A percentile compares a stretch with the other conserved stretches of the same genome.
phyloP scores from a whole-genome alignment of 306 rosid species.

The Neltuma alba region DNA sequence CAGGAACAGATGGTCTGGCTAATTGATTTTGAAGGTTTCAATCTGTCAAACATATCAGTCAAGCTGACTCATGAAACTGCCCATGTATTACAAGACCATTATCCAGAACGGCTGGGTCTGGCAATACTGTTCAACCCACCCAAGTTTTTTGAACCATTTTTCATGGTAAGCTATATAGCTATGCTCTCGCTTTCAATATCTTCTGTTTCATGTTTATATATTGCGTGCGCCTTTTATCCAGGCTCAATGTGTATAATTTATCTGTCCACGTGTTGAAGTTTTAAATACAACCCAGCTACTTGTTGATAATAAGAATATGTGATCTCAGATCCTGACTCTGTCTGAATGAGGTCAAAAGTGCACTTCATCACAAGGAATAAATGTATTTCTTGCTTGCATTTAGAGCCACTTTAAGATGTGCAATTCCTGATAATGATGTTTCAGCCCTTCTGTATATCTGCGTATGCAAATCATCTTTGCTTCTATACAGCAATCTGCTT shows the following conservation, averaged over 20 bases:
- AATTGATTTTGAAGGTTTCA: slow-evolving; percentile 83
- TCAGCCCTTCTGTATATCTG: background rate
- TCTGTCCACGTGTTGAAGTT: background rate
- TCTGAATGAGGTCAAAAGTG: background rate
- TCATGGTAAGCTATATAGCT: slow-evolving; percentile 49
- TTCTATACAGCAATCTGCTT: background rate
- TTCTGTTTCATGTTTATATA: slow-evolving; percentile 10
- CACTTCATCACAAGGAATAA: background rate
- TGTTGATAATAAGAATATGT: background rate
- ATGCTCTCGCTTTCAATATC: background rate
- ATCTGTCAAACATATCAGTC: slow-evolving; percentile 67
- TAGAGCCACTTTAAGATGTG: slow-evolving; percentile 7
- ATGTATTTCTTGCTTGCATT: background rate
- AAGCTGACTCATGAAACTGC: slow-evolving; percentile 71
- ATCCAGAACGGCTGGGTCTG: slow-evolving; percentile 86
- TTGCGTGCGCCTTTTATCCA: background rate
- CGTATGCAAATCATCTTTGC: background rate
- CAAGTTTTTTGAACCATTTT: slow-evolving; percentile 82
- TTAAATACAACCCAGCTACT: background rate
- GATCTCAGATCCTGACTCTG: background rate
- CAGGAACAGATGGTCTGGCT: slow-evolving; percentile 89
- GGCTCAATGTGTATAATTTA: background rate
- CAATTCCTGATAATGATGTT: background rate
- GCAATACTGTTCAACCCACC: slow-evolving; percentile 82
- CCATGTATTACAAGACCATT: slow-evolving; percentile 69